Base-by-base conservation (phyloP, 2,329 filamentous ascomycete genomes). In the Scedosporium aurantiacum region DNA sequence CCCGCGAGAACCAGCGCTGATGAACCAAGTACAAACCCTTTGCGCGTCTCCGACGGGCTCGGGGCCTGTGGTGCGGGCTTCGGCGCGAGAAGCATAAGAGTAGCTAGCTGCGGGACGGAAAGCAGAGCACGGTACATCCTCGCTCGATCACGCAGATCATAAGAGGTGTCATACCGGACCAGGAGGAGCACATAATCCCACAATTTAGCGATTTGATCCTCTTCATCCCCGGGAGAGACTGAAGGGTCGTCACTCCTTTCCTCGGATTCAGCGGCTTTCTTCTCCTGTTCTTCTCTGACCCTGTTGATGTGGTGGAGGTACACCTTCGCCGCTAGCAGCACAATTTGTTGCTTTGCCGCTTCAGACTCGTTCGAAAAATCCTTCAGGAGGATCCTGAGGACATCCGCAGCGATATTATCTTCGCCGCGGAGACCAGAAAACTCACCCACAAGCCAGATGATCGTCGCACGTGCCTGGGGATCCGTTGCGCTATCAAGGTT, bases 401-500 rank as follows among this genome's bases (percentile, higher is more conserved):
- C 91, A 69, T 99, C 94, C 0, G 93, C 87, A 0, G 94, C 94
- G 64, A 99, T 93, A 68, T 95, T 96, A 70, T 94, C 87, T 63
- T 92, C 87, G 8, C 87, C 83, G 61, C 91, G 85, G 2, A 88
- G 74, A 0, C 91, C 90, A 0, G 93, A 85, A 68, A 95, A 97
- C 73, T 99, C 94, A 55, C 94, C 94, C 0, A 97, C 92, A 0
- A 99, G 83, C 94, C 94, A 99, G 67, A 99, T 89, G 65, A 99
- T 97, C 58, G 90, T 96, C 2, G 94, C 94, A 66, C 94, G 83
- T 3, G 94, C 94, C 63, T 91, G 88, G 1, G 94, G 86, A 64
- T 94, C 92, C 0, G 89, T 90, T 1, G 91, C 90, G 3, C 88
- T 89, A 69, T 97, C 94, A 2, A 99, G 82, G 64, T 96, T 92